phyloP scores from a whole-genome alignment of 2,329 filamentous ascomycete genomes.

The Pyricularia grisea region DNA sequence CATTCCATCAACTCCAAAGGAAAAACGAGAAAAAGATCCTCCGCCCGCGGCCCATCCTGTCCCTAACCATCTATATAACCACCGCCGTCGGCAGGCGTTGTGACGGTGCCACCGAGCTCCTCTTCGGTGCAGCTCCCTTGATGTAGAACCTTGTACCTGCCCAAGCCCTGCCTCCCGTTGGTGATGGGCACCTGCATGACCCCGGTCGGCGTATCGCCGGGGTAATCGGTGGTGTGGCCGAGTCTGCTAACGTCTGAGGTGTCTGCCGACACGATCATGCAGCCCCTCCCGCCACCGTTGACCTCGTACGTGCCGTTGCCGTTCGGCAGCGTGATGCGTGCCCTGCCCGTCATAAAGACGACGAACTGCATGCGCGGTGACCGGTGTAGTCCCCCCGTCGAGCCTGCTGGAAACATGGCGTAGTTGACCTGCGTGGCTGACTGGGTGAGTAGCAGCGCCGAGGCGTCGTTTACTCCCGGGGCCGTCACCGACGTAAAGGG shows the following conservation, averaged over 20 bases:
- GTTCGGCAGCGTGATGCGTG: constrained; percentile 28
- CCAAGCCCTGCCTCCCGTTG: neutral
- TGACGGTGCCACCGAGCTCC: neutral
- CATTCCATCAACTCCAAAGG: neutral
- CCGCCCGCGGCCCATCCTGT: neutral
- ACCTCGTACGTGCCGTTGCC: constrained; percentile 25
- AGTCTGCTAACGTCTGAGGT: constrained; percentile 25
- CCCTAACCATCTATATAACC: neutral
- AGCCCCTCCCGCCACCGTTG: constrained; percentile 25
- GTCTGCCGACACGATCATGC: constrained; percentile 31
- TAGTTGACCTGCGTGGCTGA: constrained; percentile 22
- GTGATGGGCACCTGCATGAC: constrained; percentile 24
- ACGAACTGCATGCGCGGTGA: constrained; percentile 31
- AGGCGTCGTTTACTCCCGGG: constrained; percentile 22
- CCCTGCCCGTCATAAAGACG: neutral
- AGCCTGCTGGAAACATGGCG: constrained; percentile 23
- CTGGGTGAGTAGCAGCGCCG: constrained; percentile 21
- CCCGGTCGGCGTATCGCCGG: constrained; percentile 25
- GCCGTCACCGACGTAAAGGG: constrained; percentile 20
- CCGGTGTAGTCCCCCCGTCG: constrained; percentile 29
- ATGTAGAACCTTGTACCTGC: constrained; percentile 1
- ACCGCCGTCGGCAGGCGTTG: neutral
- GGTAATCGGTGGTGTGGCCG: constrained; percentile 32
- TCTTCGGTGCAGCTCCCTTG: neutral
- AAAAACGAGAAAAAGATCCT: neutral